Evolutionary conservation across 2,329 filamentous ascomycete genomes (phyloP).

Genomic region (Berkeleyomyces rouxiae): DNA sequence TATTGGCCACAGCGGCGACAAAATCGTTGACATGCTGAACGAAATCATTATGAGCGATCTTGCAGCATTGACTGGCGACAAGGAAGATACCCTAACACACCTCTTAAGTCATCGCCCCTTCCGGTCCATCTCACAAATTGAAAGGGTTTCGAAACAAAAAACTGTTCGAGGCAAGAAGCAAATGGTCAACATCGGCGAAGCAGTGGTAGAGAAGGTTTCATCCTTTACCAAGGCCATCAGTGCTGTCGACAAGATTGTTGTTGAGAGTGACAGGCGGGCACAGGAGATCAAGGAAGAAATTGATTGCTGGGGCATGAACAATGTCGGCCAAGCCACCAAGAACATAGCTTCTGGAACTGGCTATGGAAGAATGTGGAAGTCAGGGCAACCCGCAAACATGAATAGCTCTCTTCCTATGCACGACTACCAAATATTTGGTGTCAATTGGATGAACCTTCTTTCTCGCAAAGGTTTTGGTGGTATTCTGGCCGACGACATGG

Average conservation of each 20-base stretch:
- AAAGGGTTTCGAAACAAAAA: slow-evolving; percentile 41
- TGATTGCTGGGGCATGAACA: slow-evolving; percentile 32
- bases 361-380: slow-evolving; percentile 6
- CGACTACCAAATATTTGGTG: slow-evolving; percentile 80
- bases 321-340: slow-evolving; percentile 24
- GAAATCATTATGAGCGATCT: slow-evolving; percentile 58
- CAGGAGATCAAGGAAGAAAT: slow-evolving; percentile 34
- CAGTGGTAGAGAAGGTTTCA: slow-evolving; percentile 35
- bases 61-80: slow-evolving; percentile 63
- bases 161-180: slow-evolving; percentile 24
- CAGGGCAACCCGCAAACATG: slow-evolving; percentile 60
- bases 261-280: slow-evolving; percentile 56
- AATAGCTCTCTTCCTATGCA: slow-evolving; percentile 62
- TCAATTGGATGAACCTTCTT: slow-evolving; percentile 85
- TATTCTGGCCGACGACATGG: slow-evolving; percentile 96
- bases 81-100: slow-evolving; percentile 48
- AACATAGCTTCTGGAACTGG: slow-evolving; percentile 10
- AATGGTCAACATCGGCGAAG: slow-evolving; percentile 34
- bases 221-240: slow-evolving; percentile 67
- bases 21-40: slow-evolving; percentile 69
- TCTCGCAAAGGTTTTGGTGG: slow-evolving; percentile 67
- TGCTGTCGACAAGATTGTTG: slow-evolving; percentile 68
- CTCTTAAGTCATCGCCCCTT: slow-evolving; percentile 67
- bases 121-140: slow-evolving; percentile 34
- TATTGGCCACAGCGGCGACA: slow-evolving; percentile 21